Evolutionary conservation across 2,329 filamentous ascomycete species (phyloP), one percentile per base, ranked within the genome.

Genomic region (Septoria petroselini): DNA sequence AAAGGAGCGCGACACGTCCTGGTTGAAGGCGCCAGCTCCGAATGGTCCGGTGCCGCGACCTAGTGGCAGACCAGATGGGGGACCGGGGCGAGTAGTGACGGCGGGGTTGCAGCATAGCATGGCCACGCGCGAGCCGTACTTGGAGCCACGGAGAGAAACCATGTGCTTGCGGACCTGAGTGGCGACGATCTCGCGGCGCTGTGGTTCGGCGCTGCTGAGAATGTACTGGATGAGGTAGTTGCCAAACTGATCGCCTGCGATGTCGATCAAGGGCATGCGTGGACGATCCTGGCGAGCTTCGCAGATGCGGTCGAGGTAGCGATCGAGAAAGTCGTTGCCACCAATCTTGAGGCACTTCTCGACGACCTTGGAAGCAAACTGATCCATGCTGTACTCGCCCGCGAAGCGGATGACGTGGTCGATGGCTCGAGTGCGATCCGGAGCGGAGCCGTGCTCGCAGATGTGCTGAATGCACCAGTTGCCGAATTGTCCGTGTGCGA

Each of bases 391-490:
- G 73, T 97, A 98, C 71, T 96, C 91, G 12, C 89, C 87, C 25
- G 91, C 88, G 71, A 89, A 95, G 57, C 85, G 85, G 59, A 98
- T 86, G 64, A 98, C 91, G 69, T 97, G 91, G 61, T 98, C 91
- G 64, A 96, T 85, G 37, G 94, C 93, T 60, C 91, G 86, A 71
- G 86, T 91, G 62, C 91, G 91, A 70, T 98, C 94, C 33, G 85
- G 84, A 25, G 91, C 86, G 50, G 86, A 86, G 42, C 94, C 91
- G 67, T 98, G 93, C 70, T 98, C 93, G 71, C 93, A 98, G 62
- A 98, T 90, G 71, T 98, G 93, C 73, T 98, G 93, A 64, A 98
- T 97, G 74, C 93, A 98, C 93, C 93, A 98, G 69, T 98, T 98
- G 48, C 93, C 93, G 67, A 98, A 98, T 68, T 98, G 93, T 19